Base-by-base conservation (phyloP, 2,329 filamentous ascomycete genomes). In the Epichloe gansuensis region DNA sequence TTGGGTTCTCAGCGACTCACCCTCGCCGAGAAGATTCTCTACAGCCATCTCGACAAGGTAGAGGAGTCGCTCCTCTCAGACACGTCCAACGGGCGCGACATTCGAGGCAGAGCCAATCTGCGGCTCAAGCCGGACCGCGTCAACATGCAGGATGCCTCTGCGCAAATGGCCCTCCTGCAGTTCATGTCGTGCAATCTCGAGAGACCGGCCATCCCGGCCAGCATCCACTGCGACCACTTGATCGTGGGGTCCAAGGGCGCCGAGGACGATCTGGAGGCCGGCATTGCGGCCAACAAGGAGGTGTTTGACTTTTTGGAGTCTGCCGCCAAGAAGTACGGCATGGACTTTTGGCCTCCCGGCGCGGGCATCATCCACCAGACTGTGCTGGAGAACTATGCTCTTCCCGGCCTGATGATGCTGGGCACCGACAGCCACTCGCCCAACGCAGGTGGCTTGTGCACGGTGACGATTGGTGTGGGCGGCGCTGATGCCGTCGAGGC, bases 221-320 rank as follows among this genome's bases (percentile, higher is more conserved):
- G 91, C 68, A 96, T 97, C 61, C 93, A 98, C 74, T 98, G 93
- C 72, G 93, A 98, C 73, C 93, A 98, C 70, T 85, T 98, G 83
- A 97, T 98, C 72, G 91, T 97, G 34, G 93, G 91, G 53, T 85
- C 94, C 71, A 86, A 84, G 66, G 93, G 93, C 54, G 93, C 91
- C 38, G 85, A 91, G 62, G 80, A 82, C 25, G 93, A 98, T 72
- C 72, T 98, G 56, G 81, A 85, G 31, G 81, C 85, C 35, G 93
- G 90, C 43, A 94, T 98, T 57, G 77, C 85, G 69, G 86, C 87
- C 46, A 98, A 98, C 71, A 90, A 90, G 68, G 93, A 98, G 75
- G 91, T 98, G 0, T 98, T 96, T 66, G 89, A 95, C 70, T 98
- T 98, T 68, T 72, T 98, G 53, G 91, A 96, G 76, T 94, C 88